Conservation (phyloP, 306 rosid genomes). For the Lathyrus aphaca region DNA sequence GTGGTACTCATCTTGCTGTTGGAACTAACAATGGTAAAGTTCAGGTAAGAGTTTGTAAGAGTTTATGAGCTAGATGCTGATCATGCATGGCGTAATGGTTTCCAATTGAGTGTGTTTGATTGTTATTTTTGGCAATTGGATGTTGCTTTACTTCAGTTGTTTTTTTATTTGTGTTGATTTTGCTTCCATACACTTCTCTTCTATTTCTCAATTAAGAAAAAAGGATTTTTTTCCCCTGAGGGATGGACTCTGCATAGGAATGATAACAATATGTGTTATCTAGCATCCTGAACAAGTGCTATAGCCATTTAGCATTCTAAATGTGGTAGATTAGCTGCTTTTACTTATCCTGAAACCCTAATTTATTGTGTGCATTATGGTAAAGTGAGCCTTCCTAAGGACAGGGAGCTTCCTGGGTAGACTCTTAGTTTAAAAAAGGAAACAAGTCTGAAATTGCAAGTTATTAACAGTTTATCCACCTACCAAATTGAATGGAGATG, state of each 20-base stretch:
- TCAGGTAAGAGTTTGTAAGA: constrained; percentile 79
- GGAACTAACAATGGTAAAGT: constrained; percentile 95
- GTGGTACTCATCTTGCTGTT: constrained; percentile 94
- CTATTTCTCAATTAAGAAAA: constrained; percentile 12
- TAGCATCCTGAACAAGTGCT: neutral
- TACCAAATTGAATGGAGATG: constrained; percentile 11
- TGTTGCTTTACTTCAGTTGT: neutral
- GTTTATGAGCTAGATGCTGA: constrained; percentile 15
- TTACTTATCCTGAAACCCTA: constrained; percentile 28
- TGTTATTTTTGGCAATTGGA: neutral
- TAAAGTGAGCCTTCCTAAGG: neutral
- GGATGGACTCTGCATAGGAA: constrained; percentile 12
- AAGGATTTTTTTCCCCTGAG: neutral
- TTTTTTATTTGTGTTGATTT: constrained; percentile 18
- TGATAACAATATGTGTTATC: constrained; percentile 2
- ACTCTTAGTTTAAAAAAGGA: no score
- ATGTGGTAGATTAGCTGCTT: constrained; percentile 15
- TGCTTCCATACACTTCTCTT: neutral
- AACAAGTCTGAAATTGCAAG: no score
- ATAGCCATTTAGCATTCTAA: constrained; percentile 13
- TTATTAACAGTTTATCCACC: no score
- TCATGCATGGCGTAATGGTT: neutral
- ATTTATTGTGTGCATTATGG: neutral
- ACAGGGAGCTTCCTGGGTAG: constrained; percentile 20
- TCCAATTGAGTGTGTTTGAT: constrained; percentile 25